These are phyloP conservation scores for Penicillium capsulatum DNA, from an alignment of 2,329 filamentous ascomycete genomes.

Conservation along the genomic window DNA sequence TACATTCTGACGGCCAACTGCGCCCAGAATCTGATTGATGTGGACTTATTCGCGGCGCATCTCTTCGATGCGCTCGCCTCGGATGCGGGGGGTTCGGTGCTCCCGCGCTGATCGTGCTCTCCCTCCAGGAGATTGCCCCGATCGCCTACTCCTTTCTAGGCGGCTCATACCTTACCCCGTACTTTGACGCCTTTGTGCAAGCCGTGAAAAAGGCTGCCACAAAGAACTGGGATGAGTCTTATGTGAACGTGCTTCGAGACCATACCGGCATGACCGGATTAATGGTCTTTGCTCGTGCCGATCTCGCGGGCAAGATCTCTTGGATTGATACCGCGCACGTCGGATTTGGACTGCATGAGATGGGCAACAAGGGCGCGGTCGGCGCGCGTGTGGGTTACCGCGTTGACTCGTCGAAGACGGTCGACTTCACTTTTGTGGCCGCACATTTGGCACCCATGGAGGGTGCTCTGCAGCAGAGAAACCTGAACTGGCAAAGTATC, in stretches of 20 bases:
- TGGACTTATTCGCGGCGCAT: constrained; percentile 65
- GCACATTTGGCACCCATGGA: constrained; percentile 90
- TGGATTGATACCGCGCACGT: constrained; percentile 73
- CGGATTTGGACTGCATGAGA: constrained; percentile 77
- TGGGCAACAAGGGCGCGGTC: constrained; percentile 94
- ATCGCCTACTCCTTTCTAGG: constrained; percentile 81
- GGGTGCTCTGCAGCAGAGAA: constrained; percentile 67
- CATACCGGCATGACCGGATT: constrained; percentile 88
- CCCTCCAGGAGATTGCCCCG: constrained; percentile 84
- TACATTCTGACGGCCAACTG: constrained; percentile 90
- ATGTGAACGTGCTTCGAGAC: constrained; percentile 65
- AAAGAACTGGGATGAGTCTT: constrained; percentile 48
- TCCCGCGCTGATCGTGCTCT: constrained; percentile 61
- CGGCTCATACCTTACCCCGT: constrained; percentile 70
- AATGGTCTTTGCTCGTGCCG: constrained; percentile 72
- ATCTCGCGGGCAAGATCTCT: constrained; percentile 54
- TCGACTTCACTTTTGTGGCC: constrained; percentile 77
- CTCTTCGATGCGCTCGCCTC: constrained; percentile 58
- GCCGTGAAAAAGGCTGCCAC: constrained; percentile 67
- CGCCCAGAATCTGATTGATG: constrained; percentile 66
- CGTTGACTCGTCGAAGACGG: constrained; percentile 41
- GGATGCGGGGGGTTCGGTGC: constrained; percentile 47
- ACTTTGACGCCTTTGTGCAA: constrained; percentile 66
- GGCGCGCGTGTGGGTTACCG: constrained; percentile 67
- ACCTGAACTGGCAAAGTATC: constrained; percentile 83